Base-by-base conservation (phyloP, 2,329 filamentous ascomycete genomes). In the Colletotrichum phormii region DNA sequence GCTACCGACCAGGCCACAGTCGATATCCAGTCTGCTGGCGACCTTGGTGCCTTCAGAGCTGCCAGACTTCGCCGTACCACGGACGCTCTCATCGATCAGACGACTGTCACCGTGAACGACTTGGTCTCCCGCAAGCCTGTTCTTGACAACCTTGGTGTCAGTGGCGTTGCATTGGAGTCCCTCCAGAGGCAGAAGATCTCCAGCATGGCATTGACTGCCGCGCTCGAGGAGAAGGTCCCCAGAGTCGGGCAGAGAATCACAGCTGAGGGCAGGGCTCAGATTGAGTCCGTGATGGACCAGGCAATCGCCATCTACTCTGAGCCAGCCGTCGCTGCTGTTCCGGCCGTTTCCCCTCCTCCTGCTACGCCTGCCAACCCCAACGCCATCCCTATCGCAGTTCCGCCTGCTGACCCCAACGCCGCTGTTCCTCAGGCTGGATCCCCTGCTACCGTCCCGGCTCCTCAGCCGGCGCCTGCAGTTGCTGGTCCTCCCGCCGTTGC, bases 81-180 rank as follows among this genome's bases (percentile, higher is more conserved):
- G 18, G 66, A 61, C 35, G 70, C 42, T 13, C 77, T 79, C 22
- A 70, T 75, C 37, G 68, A 72, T 29, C 64, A 76, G 22, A 78
- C 77, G 37, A 75, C 77, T 26, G 75, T 66, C 22, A 77, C 76
- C 4, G 72, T 77, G 61, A 51, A 54, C 26, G 74, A 74, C 46
- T 62, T 79, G 54, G 73, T 74, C 35, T 72, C 72, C 63, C 77
- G 78, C 73, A 79, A 79, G 75, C 71, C 77, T 18, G 55, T 71
- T 15, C 75, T 79, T 26, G 78, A 79, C 70, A 72, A 76, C 71
- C 75, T 79, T 29, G 78, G 78, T 51, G 78, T 77, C 49, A 77
- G 75, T 59, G 51, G 54, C 42, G 73, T 77, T 22, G 78, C 78
- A 37, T 65, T 76, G 49, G 66, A 74, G 63, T 66, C 75, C 13